Percentiles rank a stretch among this genome's conserved stretches.
phyloP scores from a whole-genome alignment of 2,329 filamentous ascomycete genomes.

The Lecanicillium sp. region DNA sequence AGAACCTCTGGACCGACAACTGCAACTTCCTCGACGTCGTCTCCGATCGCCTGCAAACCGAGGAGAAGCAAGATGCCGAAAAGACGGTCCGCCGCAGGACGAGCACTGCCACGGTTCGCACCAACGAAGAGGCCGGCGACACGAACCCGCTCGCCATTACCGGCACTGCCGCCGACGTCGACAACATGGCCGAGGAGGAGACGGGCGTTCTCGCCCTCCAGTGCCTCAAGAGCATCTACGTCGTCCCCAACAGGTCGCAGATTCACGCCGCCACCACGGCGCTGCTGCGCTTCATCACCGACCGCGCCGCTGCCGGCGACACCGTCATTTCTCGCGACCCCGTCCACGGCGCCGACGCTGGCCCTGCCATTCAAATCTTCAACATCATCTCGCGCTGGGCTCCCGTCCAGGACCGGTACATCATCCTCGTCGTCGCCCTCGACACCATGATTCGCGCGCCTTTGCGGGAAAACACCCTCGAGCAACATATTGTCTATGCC shows the following conservation, averaged over 20 bases:
- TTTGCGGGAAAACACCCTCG: slow-evolving; percentile 63
- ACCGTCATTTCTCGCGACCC: slow-evolving; percentile 45
- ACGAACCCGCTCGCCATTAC: slow-evolving; percentile 61
- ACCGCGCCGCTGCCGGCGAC: slow-evolving; percentile 47
- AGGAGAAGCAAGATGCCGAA: slow-evolving; percentile 64
- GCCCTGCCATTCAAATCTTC: slow-evolving; percentile 80
- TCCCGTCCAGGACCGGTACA: slow-evolving; percentile 89
- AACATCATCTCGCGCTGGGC: slow-evolving; percentile 78
- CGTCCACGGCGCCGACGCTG: slow-evolving; percentile 41
- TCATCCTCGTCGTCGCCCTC: slow-evolving; percentile 76
- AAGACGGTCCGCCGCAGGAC: slow-evolving; percentile 60
- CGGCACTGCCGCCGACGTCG: slow-evolving; percentile 69
- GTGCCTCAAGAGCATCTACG: slow-evolving; percentile 80
- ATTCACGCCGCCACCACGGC: slow-evolving; percentile 70
- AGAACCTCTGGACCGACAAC: slow-evolving; percentile 75
- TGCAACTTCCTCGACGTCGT: slow-evolving; percentile 64
- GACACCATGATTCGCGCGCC: slow-evolving; percentile 66
- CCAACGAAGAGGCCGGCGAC: slow-evolving; percentile 59
- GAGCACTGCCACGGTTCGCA: slow-evolving; percentile 73
- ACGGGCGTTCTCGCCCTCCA: slow-evolving; percentile 78
- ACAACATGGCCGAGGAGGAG: slow-evolving; percentile 84
- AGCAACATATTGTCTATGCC: slow-evolving; percentile 67
- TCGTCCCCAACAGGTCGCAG: slow-evolving; percentile 74
- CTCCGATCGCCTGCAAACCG: slow-evolving; percentile 57
- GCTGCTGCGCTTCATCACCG: slow-evolving; percentile 68